Evolutionary conservation across 305 asterid species (phyloP).

Genomic region (Coffea humblotiana): DNA sequence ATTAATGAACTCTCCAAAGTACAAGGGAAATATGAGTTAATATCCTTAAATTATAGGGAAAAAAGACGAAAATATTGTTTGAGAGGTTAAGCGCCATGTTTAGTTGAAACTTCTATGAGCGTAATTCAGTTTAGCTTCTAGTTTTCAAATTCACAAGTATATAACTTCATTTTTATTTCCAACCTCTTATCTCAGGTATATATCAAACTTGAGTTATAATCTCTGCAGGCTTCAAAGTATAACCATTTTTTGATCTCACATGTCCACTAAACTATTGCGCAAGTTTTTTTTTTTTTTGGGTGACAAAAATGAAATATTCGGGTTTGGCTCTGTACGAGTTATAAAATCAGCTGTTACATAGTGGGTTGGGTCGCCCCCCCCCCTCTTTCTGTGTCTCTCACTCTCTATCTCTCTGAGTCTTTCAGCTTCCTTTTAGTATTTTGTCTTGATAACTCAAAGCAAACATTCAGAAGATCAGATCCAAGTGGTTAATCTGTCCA

Average conservation of each 20-base stretch:
- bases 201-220: background rate
- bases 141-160: no score
- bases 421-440: constrained; percentile 19
- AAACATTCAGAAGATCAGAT: constrained; percentile 48
- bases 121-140: no score
- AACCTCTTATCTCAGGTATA: no score
- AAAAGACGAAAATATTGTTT: no score
- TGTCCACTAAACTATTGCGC: background rate
- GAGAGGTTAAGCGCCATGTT: no score
- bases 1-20: no score
- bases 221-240: background rate
- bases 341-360: constrained; percentile 28
- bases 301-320: background rate
- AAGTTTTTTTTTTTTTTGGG: background rate
- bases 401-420: constrained; percentile 18
- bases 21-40: no score
- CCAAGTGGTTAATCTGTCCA: constrained; percentile 59
- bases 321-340: background rate
- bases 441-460: constrained; percentile 32
- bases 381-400: constrained; percentile 7
- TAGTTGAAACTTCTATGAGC: no score
- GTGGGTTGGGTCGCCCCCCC: constrained; percentile 32
- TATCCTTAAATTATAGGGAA: no score
- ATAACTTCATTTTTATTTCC: no score
- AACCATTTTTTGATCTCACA: background rate